A percentile compares a stretch with the other conserved stretches of the same genome.
Evolutionary conservation across 169 alveolate genomes (phyloP).

Genomic region (Plasmodium chabaudi): DNA sequence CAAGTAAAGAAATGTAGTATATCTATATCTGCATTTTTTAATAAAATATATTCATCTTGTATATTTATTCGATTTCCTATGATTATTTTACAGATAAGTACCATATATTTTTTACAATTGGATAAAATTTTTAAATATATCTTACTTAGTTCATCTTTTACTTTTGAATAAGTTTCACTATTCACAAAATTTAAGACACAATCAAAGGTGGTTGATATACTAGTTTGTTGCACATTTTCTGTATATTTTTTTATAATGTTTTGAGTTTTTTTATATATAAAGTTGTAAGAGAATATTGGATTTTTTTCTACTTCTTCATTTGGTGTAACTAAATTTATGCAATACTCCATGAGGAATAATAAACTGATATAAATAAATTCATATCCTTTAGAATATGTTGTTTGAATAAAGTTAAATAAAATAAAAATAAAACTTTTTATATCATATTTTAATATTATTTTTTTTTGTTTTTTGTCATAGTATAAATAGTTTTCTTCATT

Average conservation of each 20-base stretch:
- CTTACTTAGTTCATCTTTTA: constrained; percentile 17
- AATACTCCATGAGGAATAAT: constrained; percentile 25
- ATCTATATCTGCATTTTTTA: constrained; percentile 14
- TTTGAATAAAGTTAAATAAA: constrained; percentile 8
- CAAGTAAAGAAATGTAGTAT: constrained; percentile 34
- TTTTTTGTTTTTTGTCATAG: background rate
- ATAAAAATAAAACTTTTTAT: constrained; percentile 5
- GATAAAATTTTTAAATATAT: constrained; percentile 34
- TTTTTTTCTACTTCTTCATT: no score
- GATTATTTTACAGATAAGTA: constrained; percentile 36
- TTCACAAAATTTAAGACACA: background rate
- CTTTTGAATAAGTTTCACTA: background rate
- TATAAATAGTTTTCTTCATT: constrained; percentile 14
- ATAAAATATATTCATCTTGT: constrained; percentile 30
- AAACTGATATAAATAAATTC: constrained; percentile 49
- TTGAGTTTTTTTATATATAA: constrained; percentile 15
- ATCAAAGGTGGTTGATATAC: no score
- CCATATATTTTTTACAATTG: constrained; percentile 31
- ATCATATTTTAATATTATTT: constrained; percentile 16
- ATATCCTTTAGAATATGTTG: constrained; percentile 35
- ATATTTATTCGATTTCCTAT: constrained; percentile 51
- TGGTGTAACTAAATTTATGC: background rate
- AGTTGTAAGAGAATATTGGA: constrained; percentile 8
- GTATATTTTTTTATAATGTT: constrained; percentile 9
- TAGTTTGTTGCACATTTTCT: background rate